A percentile compares a stretch with the other conserved stretches of the same genome.
These are phyloP conservation scores for Alternaria triticimaculans DNA, from an alignment of 2,329 filamentous ascomycete genomes.

Conservation along the genomic window DNA sequence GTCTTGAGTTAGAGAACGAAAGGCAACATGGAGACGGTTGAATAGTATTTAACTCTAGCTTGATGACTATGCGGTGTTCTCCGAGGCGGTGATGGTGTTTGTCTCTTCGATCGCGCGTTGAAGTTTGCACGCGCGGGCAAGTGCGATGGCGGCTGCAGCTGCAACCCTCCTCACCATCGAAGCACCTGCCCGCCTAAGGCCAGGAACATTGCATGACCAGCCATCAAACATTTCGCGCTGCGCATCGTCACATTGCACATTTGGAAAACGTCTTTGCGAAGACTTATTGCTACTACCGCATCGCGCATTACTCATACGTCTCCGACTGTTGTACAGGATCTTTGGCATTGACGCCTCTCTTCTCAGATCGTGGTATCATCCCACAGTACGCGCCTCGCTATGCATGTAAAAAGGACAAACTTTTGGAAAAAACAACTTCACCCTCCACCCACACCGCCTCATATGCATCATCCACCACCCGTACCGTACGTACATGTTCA, in stretches of 20 bases:
- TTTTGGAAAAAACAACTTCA: neutral
- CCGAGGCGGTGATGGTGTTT: neutral
- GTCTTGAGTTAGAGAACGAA: neutral
- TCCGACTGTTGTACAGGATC: neutral
- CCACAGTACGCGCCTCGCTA: conserved; percentile 17
- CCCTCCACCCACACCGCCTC: neutral
- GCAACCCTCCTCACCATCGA: neutral
- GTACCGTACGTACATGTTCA: neutral
- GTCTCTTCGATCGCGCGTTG: neutral
- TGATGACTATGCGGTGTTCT: neutral
- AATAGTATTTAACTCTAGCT: neutral
- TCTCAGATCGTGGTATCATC: neutral
- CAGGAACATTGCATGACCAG: neutral
- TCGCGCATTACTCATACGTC: neutral
- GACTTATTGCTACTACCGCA: neutral
- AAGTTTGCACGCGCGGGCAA: neutral
- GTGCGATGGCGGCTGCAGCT: neutral
- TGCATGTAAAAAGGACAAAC: conserved; percentile 12
- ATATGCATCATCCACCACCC: neutral
- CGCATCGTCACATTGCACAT: neutral
- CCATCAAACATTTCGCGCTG: neutral
- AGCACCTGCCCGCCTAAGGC: neutral
- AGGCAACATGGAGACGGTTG: rapidly evolving
- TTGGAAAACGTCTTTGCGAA: neutral
- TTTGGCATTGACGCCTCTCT: neutral